Evolutionary conservation across 2,329 filamentous ascomycete species (phyloP), one percentile per base, ranked within the genome.

Genomic region (Cladobotryum mycophilum): DNA sequence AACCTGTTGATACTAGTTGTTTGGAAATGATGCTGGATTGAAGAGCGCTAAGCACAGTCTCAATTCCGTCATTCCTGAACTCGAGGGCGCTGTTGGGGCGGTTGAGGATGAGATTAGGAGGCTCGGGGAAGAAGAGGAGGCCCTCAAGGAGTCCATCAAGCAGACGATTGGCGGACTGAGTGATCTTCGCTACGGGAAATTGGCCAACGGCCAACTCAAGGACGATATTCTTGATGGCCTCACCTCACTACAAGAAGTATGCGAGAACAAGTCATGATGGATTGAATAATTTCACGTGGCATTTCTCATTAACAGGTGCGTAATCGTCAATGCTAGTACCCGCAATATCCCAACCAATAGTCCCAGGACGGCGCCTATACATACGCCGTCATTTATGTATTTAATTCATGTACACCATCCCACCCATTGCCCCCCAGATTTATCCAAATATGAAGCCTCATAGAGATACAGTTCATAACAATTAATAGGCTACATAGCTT

Each of bases 161-260:
- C 76, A 81, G 50, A 84, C 78, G 0, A 78, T 93, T 14, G 85
- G 85, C 33, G 81, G 80, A 44, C 71, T 96, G 64, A 95, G 89
- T 66, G 88, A 95, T 67, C 74, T 95, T 49, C 82, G 88, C 42
- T 92, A 93, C 61, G 89, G 90, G 36, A 84, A 83, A 49, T 78
- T 93, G 52, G 76, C 80, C 35, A 86, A 87, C 55, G 67, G 75
- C 18, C 75, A 81, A 53, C 69, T 91, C 33, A 75, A 75, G 22
- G 76, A 81, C 43, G 84, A 90, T 57, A 79, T 89, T 30, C 70
- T 89, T 15, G 79, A 84, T 43, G 84, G 84, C 5, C 70, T 93
- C n/a, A 60, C 59, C 14, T 60, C 62, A 34, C 60, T 71, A 41
- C 81, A 87, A 64, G 74, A 81, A 54, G 75, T 78, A 20, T 90